Evolutionary conservation across 2,329 filamentous ascomycete genomes (phyloP), one percentile per base, ranked within the genome.

Genomic region (Bipolaris sorokiniana): DNA sequence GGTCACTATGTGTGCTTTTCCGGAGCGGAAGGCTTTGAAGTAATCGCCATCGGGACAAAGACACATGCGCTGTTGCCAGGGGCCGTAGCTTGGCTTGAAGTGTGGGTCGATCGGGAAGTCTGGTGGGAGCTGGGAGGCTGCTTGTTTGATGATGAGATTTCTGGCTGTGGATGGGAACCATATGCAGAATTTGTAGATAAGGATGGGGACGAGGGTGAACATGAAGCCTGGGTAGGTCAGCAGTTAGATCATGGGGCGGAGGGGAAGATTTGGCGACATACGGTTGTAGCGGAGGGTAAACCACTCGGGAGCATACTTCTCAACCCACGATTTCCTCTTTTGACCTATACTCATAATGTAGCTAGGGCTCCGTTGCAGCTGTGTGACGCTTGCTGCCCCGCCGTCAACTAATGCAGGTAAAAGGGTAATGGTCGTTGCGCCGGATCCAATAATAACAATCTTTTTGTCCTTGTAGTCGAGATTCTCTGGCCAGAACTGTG

Each of bases 361-460:
- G 0, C 83, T 84, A 0, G 92, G 92, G 44, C 87, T 91, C 54
- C 92, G 86, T 77, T 96, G 91, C 2, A 96, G 82, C 85, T 94
- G 91, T 1, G 90, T 94, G 26, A 92, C 86, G 13, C 84, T 83
- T 5, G 77, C 77, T 5, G 78, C 79, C 11, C 89, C 90, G 37
- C 83, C 84, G 41, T 89, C 78, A 0, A 87, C 85, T 44, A 96
- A 77, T 45, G 82, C 84, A 0, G 91, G 92, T 3, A 96, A 74
- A 1, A 96, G 81, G 0, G 91, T 95, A 47, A 94, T 78, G 6
- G 91, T 89, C 0, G 92, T 96, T 2, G 91, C 91, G 7, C 92
- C 92, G 15, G 85, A 89, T 15, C 91, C 91, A 60, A 95, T 85
- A 56, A 94, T 81, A 41, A 91, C 83, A 20, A 94, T 80, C 42